phyloP scores from a whole-genome alignment of 495 filamentous ascomycete genomes.

The Aspergillus saccharolyticus region DNA sequence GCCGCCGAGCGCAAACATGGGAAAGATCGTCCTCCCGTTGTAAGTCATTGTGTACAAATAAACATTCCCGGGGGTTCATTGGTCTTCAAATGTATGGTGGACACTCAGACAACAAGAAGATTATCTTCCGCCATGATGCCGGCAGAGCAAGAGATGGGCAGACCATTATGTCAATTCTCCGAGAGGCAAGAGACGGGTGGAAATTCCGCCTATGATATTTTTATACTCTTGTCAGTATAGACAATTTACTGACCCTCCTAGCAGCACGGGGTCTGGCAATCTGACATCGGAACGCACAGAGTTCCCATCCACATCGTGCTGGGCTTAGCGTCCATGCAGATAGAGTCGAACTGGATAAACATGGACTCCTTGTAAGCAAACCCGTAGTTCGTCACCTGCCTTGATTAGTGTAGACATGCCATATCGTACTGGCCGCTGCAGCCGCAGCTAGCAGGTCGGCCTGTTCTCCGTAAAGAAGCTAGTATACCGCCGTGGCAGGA shows the following conservation, averaged over 20 bases:
- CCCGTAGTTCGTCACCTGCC: background rate
- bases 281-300: background rate
- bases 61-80: no score
- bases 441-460: conserved; percentile 9
- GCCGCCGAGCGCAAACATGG: background rate
- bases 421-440: conserved; percentile 8
- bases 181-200: no score
- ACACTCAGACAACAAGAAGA: no score
- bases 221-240: no score
- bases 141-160: background rate
- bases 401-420: background rate
- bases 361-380: background rate
- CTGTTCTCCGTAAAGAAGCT: background rate
- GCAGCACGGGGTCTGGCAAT: background rate
- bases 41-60: no score
- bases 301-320: background rate
- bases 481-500: background rate
- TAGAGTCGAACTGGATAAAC: background rate
- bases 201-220: background rate
- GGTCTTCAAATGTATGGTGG: no score
- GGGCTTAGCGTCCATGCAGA: background rate
- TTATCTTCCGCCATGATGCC: background rate
- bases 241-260: background rate
- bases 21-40: background rate
- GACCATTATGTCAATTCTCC: background rate